A percentile compares a stretch with the other conserved stretches of the same genome.
Conservation (phyloP, 2,329 filamentous ascomycete species). For the Colletotrichum gigasporum region DNA sequence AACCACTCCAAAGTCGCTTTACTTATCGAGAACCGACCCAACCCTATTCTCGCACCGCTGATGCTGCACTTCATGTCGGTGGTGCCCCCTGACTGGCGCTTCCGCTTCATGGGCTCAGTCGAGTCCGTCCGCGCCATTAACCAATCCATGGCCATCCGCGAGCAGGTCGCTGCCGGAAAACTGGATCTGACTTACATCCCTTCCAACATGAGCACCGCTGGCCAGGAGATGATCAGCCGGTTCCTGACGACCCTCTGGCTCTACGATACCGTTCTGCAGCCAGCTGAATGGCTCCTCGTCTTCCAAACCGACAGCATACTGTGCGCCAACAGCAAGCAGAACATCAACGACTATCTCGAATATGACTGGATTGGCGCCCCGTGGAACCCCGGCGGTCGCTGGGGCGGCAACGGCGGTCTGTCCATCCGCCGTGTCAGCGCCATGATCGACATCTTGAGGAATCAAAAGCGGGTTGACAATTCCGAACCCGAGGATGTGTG, state of each 20-base stretch:
- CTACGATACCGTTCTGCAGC: constrained; percentile 57
- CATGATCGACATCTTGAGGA: constrained; percentile 60
- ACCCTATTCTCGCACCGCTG: constrained; percentile 60
- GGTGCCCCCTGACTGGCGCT: constrained; percentile 64
- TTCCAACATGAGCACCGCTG: constrained; percentile 58
- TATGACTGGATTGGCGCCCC: constrained; percentile 65
- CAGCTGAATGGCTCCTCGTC: constrained; percentile 63
- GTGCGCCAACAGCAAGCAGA: constrained; percentile 59
- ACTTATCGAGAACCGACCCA: constrained; percentile 62
- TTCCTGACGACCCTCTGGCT: constrained; percentile 63
- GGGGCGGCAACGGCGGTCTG: constrained; percentile 62
- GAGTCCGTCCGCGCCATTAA: constrained; percentile 57
- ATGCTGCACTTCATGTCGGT: constrained; percentile 66
- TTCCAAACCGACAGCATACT: constrained; percentile 66
- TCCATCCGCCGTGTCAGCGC: constrained; percentile 62
- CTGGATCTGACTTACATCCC: constrained; percentile 62
- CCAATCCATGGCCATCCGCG: constrained; percentile 54
- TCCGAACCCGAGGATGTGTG: constrained; percentile 65
- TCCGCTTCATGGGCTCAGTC: constrained; percentile 63
- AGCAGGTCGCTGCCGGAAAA: constrained; percentile 53
- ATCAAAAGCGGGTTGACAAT: constrained; percentile 53
- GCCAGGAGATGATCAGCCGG: constrained; percentile 61
- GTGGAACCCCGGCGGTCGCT: constrained; percentile 52
- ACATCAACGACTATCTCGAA: constrained; percentile 59
- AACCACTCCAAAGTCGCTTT: constrained; percentile 64